Base-by-base conservation (phyloP, 106 monocot species). In the Platanthera guangdongensis region DNA sequence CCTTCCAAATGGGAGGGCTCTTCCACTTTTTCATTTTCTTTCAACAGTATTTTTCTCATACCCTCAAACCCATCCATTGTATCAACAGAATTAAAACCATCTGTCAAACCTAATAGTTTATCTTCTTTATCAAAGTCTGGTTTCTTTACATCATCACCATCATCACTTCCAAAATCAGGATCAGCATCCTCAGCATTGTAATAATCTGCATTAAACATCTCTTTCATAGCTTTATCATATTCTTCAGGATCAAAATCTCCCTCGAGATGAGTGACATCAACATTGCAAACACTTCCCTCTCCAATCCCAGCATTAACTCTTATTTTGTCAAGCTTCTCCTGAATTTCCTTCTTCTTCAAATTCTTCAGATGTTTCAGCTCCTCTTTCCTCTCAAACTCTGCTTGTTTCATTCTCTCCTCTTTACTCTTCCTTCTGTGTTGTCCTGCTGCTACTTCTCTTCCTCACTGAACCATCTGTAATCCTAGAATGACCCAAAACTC, bases 341-440 rank as follows among this genome's bases (percentile, higher is more conserved):
- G 74, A 13, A 99, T 99, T 90, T 99, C 99, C 74, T 90, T 99
- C 92, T 92, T 99, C 84, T 99, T 99, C 83, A 99, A 47, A 75
- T 94, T 99, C 83, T 99, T 99, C 59, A 99, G 78, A 13, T 83
- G 86, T 80, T 99, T 99, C 86, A 99, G 68, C 79, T 94, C 94
- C 82, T 99, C 92, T 76, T 81, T 88, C 80, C 94, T 83, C 75
- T 94, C 94, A 4, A 73, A 46, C 87, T 99, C 90, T 1, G 89
- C 94, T 73, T 84, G 88, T 2, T 83, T 88, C 80, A 94, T 87
- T 78, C 99, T 90, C 81, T 92, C 99, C 81, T 90, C 90, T 81
- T 92, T 94, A 73, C 80, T 94, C 87, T 99, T 92, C 79, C 99
- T 88, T 88, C 79, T 99, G 99, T 52, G 19, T 47, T 85, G 90